A percentile compares a stretch with the other conserved stretches of the same genome.
Evolutionary conservation across 179 eudicot species (phyloP).

Genomic region (Silene noctiflora): DNA sequence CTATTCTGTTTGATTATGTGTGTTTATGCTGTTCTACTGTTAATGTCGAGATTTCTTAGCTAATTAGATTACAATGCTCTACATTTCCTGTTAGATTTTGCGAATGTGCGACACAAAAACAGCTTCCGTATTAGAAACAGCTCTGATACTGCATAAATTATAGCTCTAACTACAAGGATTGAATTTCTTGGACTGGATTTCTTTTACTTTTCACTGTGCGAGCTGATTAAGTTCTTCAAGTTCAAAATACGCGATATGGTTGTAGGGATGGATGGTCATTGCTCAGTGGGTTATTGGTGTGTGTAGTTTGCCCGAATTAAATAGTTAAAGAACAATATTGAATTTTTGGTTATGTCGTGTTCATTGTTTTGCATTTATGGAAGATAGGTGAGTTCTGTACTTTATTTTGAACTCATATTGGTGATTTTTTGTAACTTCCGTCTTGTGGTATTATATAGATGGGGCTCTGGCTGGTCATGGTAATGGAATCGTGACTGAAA

Average conservation of each 20-base stretch:
- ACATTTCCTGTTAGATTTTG: neutral
- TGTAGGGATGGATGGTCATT: neutral
- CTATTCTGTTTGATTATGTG: neutral
- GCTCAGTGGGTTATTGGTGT: neutral
- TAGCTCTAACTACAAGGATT: neutral
- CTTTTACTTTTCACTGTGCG: neutral
- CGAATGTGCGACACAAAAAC: neutral
- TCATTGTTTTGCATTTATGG: neutral
- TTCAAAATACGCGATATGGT: neutral
- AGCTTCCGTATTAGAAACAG: too few relatives aligned
- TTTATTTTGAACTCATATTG: neutral
- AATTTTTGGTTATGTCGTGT: neutral
- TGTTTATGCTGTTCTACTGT: neutral
- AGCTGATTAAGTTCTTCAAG: neutral
- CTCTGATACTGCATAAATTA: too few relatives aligned
- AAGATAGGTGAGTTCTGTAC: neutral
- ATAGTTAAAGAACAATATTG: neutral
- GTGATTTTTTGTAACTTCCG: neutral
- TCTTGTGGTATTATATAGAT: constrained; percentile 36
- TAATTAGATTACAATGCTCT: neutral
- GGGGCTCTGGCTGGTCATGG: constrained; percentile 44
- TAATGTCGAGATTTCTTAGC: neutral
- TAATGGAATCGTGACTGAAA: constrained; percentile 59
- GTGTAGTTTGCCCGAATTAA: neutral
- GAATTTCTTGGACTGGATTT: neutral